Conservation (phyloP, 306 rosid species). For the Lagenaria siceraria region DNA sequence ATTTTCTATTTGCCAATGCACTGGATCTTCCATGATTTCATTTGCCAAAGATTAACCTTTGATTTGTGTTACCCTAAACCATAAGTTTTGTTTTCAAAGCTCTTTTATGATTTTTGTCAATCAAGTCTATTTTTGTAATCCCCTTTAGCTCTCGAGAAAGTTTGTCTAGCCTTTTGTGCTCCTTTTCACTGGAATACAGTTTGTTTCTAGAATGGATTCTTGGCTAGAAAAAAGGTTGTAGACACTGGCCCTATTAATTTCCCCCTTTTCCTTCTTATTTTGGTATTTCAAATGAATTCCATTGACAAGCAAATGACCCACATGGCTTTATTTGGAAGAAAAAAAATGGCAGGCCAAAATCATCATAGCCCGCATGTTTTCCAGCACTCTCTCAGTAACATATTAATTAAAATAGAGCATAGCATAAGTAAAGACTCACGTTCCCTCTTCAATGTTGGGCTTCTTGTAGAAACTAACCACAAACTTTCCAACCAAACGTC, state of each 20-base stretch:
- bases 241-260: not conserved
- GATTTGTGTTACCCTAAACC: not conserved
- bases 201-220: not conserved
- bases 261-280: not conserved
- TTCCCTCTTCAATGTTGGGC: slow-evolving; percentile 96
- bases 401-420: not conserved
- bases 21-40: not conserved
- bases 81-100: not conserved
- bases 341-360: not conserved
- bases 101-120: not conserved
- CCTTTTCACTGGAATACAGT: not conserved
- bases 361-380: not conserved
- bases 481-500: slow-evolving; percentile 92
- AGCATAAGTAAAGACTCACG: slow-evolving; percentile 38
- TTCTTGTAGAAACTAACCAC: slow-evolving; percentile 78
- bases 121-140: not conserved
- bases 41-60: not conserved
- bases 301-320: not conserved
- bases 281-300: not conserved
- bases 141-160: not conserved
- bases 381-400: not conserved
- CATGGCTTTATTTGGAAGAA: not conserved
- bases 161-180: not conserved
- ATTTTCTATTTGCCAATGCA: not conserved
- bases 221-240: not conserved